Conservation (phyloP, 2,329 filamentous ascomycete species). For the Davidsoniella neocaledoniae region DNA sequence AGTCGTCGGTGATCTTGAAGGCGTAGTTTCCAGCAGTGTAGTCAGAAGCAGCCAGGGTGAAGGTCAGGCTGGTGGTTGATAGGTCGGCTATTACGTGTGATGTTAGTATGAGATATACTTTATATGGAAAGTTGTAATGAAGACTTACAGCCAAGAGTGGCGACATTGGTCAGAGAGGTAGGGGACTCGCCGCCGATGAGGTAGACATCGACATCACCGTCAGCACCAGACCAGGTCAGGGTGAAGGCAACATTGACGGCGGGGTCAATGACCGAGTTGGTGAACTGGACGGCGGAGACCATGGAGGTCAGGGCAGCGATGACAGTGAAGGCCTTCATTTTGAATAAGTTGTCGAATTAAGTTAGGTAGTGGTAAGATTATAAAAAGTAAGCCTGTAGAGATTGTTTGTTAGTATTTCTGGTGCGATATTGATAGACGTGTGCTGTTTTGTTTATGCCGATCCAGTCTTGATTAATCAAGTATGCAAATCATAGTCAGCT, state of each 20-base stretch:
- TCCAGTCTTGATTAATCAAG: no score
- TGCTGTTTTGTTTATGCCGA: no score
- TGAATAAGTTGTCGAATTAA: slow-evolving; percentile 18
- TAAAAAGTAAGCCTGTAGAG: slow-evolving; percentile 1
- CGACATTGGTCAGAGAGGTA: slow-evolving; percentile 24
- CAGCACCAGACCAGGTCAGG: slow-evolving; percentile 33
- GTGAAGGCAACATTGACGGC: slow-evolving; percentile 34
- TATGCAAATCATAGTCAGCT: no score
- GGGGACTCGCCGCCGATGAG: slow-evolving; percentile 35
- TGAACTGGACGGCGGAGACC: slow-evolving; percentile 24
- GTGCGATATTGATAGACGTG: no score
- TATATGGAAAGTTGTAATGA: background rate
- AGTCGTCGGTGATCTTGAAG: slow-evolving; percentile 27
- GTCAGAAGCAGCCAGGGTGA: slow-evolving; percentile 20
- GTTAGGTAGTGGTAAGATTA: background rate
- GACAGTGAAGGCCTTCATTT: slow-evolving; percentile 36
- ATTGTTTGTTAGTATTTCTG: no score
- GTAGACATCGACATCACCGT: slow-evolving; percentile 30
- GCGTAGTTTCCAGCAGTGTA: slow-evolving; percentile 27
- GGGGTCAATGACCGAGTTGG: slow-evolving; percentile 30
- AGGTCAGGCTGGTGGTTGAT: slow-evolving; percentile 23
- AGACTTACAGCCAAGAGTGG: slow-evolving; percentile 34
- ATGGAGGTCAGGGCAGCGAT: slow-evolving; percentile 32
- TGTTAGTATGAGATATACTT: background rate
- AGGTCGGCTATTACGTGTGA: slow-evolving; percentile 18